A percentile compares a stretch with the other conserved stretches of the same genome.
Conservation (phyloP, 495 filamentous ascomycete species). For the Hypoxylon perforatum region DNA sequence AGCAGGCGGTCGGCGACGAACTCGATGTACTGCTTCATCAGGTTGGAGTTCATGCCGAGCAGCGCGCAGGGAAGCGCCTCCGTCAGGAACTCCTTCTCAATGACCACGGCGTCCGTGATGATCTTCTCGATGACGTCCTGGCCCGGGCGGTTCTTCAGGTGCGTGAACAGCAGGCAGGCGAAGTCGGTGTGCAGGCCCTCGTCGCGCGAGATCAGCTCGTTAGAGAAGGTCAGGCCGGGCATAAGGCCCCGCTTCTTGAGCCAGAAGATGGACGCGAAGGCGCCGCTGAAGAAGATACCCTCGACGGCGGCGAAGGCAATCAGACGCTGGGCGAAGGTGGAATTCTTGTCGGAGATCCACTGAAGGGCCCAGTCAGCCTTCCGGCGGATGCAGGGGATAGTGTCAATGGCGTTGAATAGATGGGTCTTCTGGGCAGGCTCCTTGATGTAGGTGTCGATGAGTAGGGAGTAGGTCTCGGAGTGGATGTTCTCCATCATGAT, state of each 20-base stretch:
- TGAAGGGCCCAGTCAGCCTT: slow-evolving; percentile 97
- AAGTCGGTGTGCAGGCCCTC: slow-evolving; percentile 99
- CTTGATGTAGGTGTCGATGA: slow-evolving; percentile 99
- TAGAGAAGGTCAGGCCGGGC: slow-evolving; percentile 98
- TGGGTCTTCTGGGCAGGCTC: slow-evolving; percentile 95
- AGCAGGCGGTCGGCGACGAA: slow-evolving; percentile 97
- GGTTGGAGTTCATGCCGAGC: slow-evolving; percentile 94
- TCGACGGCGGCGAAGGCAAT: slow-evolving; percentile 98
- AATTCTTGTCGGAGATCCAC: slow-evolving; percentile 93
- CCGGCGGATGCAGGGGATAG: slow-evolving; percentile 95
- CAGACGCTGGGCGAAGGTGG: slow-evolving; percentile 93
- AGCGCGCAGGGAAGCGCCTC: slow-evolving; percentile 92
- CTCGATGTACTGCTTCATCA: slow-evolving; percentile 99
- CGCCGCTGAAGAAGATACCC: slow-evolving; percentile 99
- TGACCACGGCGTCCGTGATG: slow-evolving; percentile 91
- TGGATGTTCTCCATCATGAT: slow-evolving; percentile 99
- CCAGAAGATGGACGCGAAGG: slow-evolving; percentile 99
- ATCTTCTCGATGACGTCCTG: slow-evolving; percentile 83
- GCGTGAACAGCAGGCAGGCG: slow-evolving; percentile 94
- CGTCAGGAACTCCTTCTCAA: slow-evolving; percentile 98
- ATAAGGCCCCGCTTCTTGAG: slow-evolving; percentile 99
- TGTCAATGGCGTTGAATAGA: slow-evolving; percentile 98
- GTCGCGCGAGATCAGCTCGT: slow-evolving; percentile 99
- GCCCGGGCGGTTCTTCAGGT: slow-evolving; percentile 89
- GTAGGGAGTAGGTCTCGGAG: slow-evolving; percentile 98